Conservation (phyloP, 257 asterid species). For the Solanum appendiculatum region DNA sequence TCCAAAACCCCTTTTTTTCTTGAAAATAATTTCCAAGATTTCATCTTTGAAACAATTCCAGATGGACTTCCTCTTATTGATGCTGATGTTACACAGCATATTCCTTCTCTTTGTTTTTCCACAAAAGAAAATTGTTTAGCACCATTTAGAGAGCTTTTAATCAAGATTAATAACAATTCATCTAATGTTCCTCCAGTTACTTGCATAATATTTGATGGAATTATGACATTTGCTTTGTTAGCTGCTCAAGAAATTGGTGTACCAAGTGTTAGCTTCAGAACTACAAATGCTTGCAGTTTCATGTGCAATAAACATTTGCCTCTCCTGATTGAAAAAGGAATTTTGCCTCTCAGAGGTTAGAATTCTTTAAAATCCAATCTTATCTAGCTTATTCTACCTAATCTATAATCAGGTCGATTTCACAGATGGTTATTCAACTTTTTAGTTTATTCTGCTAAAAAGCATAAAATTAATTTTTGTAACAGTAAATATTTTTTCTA, state of each 20-base stretch:
- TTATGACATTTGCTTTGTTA: slow-evolving; percentile 17
- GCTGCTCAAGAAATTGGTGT: slow-evolving; percentile 32
- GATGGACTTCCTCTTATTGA: slow-evolving; percentile 26
- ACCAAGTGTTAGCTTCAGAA: slow-evolving; percentile 21
- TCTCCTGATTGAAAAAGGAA: slow-evolving; percentile 16
- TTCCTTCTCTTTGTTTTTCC: slow-evolving; percentile 16
- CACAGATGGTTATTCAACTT: background rate
- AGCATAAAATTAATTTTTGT: background rate
- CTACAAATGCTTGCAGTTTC: slow-evolving; percentile 13
- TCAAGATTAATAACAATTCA: slow-evolving; percentile 1
- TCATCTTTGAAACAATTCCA: slow-evolving; percentile 26
- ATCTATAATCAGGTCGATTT: background rate
- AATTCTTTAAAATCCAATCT: background rate
- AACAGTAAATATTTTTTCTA: background rate
- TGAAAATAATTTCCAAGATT: slow-evolving; percentile 1
- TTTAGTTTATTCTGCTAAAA: background rate
- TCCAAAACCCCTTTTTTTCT: slow-evolving; percentile 4
- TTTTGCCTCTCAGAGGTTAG: slow-evolving; percentile 22
- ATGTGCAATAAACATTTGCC: slow-evolving; percentile 13
- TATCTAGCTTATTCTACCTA: background rate
- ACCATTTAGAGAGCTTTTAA: slow-evolving; percentile 19
- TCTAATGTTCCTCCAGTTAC: slow-evolving; percentile 13
- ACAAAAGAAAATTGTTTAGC: slow-evolving; percentile 19
- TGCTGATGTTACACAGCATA: background rate
- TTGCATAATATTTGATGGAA: slow-evolving; percentile 19